Conservation (phyloP, 2,329 filamentous ascomycete species). For the Botrytis galanthina region DNA sequence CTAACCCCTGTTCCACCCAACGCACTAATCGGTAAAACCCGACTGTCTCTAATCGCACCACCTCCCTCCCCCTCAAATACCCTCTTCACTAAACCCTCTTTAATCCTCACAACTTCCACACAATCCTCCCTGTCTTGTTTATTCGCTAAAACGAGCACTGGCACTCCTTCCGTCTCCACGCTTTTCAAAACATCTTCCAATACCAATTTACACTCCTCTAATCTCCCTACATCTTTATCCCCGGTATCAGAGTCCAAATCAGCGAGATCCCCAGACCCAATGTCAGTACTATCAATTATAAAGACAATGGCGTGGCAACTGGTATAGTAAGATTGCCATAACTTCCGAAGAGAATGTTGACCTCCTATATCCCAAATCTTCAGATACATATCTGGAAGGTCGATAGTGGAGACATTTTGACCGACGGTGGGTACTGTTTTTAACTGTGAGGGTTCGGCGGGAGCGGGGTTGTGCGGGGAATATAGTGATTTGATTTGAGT, state of each 20-base stretch:
- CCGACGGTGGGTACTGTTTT: conserved; percentile 96
- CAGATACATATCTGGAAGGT: conserved; percentile 90
- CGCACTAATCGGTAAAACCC: conserved; percentile 90
- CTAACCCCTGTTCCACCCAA: conserved; percentile 81
- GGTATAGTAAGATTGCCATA: conserved; percentile 96
- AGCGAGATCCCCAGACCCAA: conserved; percentile 65
- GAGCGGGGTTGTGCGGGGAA: conserved; percentile 57
- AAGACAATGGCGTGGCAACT: conserved; percentile 97
- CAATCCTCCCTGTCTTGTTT: conserved; percentile 98
- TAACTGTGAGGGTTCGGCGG: conserved; percentile 57
- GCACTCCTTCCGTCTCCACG: conserved; percentile 85
- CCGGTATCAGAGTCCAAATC: conserved; percentile 1
- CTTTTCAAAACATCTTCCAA: conserved; percentile 87
- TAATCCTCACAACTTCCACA: conserved; percentile 94
- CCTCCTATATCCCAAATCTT: conserved; percentile 99
- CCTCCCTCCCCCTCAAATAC: conserved; percentile 95
- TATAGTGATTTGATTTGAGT: conserved; percentile 93
- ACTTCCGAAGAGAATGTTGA: conserved; percentile 79
- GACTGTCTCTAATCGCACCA: conserved; percentile 78
- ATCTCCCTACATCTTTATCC: conserved; percentile 51
- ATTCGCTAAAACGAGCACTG: conserved; percentile 88
- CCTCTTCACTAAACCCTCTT: conserved; percentile 91
- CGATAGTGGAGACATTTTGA: conserved; percentile 91
- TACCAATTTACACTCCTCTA: conserved; percentile 87
- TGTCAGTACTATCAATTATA: conserved; percentile 92